Base-by-base conservation (phyloP, 345 rosid species). In the Eucalyptus guilfoylei region DNA sequence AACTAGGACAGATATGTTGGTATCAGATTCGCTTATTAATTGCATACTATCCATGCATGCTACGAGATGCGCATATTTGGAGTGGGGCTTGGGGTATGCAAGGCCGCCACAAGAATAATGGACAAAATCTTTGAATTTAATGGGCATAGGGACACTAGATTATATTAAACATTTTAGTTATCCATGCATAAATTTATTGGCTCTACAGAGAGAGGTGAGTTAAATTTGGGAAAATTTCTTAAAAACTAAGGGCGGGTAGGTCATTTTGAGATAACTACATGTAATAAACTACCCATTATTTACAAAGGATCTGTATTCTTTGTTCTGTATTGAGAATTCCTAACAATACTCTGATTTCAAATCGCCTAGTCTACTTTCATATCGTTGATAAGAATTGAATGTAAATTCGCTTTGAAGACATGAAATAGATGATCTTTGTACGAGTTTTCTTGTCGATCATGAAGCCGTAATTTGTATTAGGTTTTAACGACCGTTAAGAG, bases 401-500 rank as follows among this genome's bases (percentile, higher is more conserved):
- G 32, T 28, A 60, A 60, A 28, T 28, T 60, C 8, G 32, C 69
- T 28, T 60, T 26, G 64, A 58, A 58, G 13, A 5, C 64, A 58
- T 11, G n/a, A 11, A 11, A 58, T 2, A 58, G 64, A 58, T 58
- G 64, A 14, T 58, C 64, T 58, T 58, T 58, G 64, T 58, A 11
- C 3, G 14, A 26, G 14, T 58, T 58, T 24, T 58, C n/a, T 58
- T 58, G 64, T 26, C n/a, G 64, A 58, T 58, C 64, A 26, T 26
- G 64, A 58, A 5, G n/a, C 64, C n/a, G 30, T 26, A 11, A 58
- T 0, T 26, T 26, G 64, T 26, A 1, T 11, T 26, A 58, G 64
- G 64, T 0, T 58, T 58, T 58, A 58, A 58, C 14, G 64, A 58
- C 64, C 7, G 64, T 0, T 5, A 62, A 62, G 3, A 4, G 0